Base-by-base conservation (phyloP, 345 rosid species). In the Garcia nutans region DNA sequence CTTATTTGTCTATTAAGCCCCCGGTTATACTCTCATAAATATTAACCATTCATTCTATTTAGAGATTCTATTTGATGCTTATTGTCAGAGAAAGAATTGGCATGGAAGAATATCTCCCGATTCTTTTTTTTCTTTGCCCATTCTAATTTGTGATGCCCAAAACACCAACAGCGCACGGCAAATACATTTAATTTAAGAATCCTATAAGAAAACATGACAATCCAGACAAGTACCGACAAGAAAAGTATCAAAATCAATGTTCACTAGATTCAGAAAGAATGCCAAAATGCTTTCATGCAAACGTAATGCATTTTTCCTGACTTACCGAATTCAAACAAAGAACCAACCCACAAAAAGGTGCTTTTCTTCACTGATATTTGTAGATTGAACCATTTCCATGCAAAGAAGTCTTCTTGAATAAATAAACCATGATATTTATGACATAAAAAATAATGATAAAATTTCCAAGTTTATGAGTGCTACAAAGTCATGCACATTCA, bases 251-350 rank as follows among this genome's bases (percentile, higher is more conserved):
- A 13, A 24, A 50, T 9, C 20, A 20, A 41, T 19, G 45, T n/a
- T 47, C 37, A 37, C 8, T 17, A 41, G 24, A 54, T 64, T 71
- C 28, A 16, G 64, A 20, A 44, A 24, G 19, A 7, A 15, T 20
- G 65, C 17, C 45, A 65, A 65, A 71, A 59, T 41, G 23, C 61
- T 41, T 33, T 23, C 41, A 33, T 44, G 59, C 66, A 57, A 65
- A 11, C 24, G 12, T 47, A 3, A 42, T 77, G 9, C 62, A 64
- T 55, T 57, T 65, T 45, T 59, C 58, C 37, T 19, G 8, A 15
- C 76, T 58, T 47, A 60, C 47, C 56, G 20, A 41, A 71, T 9
- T 58, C 22, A 45, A 45, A 16, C 50, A 72, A 65, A 60, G 26
- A 70, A 76, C 55, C 16, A 45, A 71, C 24, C 54, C 26, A 20